Percentiles rank a stretch among this genome's conserved stretches.
These are phyloP conservation scores for Rhodamnia argentea DNA, from an alignment of 345 rosid genomes.

Conservation along the genomic window DNA sequence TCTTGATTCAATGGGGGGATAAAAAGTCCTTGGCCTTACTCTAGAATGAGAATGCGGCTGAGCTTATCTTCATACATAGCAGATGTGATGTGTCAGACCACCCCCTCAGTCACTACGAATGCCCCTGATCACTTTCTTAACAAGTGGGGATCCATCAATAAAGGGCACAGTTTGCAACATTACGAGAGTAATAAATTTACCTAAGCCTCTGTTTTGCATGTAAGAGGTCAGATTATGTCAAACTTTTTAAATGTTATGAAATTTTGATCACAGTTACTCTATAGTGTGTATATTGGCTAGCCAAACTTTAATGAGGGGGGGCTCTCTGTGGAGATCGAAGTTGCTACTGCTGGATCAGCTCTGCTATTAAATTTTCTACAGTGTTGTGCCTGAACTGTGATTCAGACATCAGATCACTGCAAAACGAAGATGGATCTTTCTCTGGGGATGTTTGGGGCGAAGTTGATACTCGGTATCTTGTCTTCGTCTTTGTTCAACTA, in stretches of 20 bases:
- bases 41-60: no score
- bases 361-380: neutral
- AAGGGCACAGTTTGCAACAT: neutral
- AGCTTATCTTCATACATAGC: no score
- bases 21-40: no score
- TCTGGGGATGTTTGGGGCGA: slow-evolving; percentile 97
- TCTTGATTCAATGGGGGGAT: no score
- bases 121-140: no score
- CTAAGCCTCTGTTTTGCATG: neutral
- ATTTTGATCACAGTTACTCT: neutral
- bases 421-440: slow-evolving; percentile 93
- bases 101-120: no score
- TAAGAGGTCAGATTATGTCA: slow-evolving; percentile 17
- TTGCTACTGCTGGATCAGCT: neutral
- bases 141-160: no score
- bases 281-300: neutral
- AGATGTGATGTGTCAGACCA: no score
- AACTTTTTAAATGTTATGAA: slow-evolving; percentile 8
- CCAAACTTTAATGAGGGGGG: neutral
- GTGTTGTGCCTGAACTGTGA: slow-evolving; percentile 10
- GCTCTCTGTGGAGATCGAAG: neutral
- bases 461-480: slow-evolving; percentile 64
- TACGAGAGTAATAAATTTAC: neutral
- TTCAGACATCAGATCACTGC: slow-evolving; percentile 64
- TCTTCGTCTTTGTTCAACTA: slow-evolving; percentile 13